These are phyloP conservation scores for Camptophora hylomeconis DNA, from an alignment of 2,329 filamentous ascomycete genomes.

Conservation along the genomic window DNA sequence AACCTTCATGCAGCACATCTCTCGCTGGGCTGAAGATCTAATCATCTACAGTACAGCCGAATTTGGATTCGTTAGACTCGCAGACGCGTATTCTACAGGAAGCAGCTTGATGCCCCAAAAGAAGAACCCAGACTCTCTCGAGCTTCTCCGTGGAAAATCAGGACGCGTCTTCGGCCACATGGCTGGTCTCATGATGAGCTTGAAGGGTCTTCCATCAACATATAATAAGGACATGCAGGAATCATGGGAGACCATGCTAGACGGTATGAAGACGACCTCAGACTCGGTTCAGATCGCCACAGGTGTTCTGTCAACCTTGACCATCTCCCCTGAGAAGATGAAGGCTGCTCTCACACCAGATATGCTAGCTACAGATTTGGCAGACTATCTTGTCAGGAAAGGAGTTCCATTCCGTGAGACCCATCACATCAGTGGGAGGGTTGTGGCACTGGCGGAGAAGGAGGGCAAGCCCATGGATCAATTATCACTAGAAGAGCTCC, in stretches of 20 bases:
- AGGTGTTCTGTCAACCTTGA: slow-evolving; percentile 63
- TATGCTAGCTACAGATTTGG: slow-evolving; percentile 57
- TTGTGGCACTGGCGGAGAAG: slow-evolving; percentile 59
- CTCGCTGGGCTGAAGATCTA: slow-evolving; percentile 70
- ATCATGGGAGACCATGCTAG: slow-evolving; percentile 71
- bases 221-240: slow-evolving; percentile 95
- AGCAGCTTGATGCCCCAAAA: slow-evolving; percentile 71
- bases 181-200: slow-evolving; percentile 63
- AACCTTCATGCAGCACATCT: slow-evolving; percentile 68
- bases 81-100: slow-evolving; percentile 69
- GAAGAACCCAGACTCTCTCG: slow-evolving; percentile 66
- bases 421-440: slow-evolving; percentile 62
- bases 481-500: slow-evolving; percentile 52
- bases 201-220: slow-evolving; percentile 63
- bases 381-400: slow-evolving; percentile 35
- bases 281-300: slow-evolving; percentile 75
- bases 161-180: slow-evolving; percentile 70
- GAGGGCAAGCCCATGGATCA: slow-evolving; percentile 56
- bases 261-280: slow-evolving; percentile 62
- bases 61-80: slow-evolving; percentile 62
- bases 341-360: slow-evolving; percentile 62
- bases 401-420: slow-evolving; percentile 64
- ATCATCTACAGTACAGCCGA: slow-evolving; percentile 70
- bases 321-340: slow-evolving; percentile 62
- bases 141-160: slow-evolving; percentile 64